Base-by-base conservation (phyloP, 2,329 filamentous ascomycete species). In the Sporothrix humicola region DNA sequence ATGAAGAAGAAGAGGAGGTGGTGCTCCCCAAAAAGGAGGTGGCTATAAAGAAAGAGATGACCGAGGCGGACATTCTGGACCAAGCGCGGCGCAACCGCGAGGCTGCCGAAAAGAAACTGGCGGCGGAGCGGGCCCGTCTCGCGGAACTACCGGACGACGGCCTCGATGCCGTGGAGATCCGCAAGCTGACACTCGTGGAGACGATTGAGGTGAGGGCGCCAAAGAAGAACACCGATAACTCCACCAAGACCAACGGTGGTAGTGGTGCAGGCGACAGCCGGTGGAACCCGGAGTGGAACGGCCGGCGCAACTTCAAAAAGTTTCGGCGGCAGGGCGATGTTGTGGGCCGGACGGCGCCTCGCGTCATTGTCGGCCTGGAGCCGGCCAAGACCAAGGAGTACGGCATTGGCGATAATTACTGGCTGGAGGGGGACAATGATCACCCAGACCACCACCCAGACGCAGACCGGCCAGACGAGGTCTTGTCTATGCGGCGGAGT, bases 221-320 rank as follows among this genome's bases (percentile, higher is more conserved):
- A 13, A 46, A 46, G 23, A 12, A 3, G 46, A 6, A n/a, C 70
- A 75, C 80, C 77, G 72, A 81, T 77, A 78, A 17, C 12, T 52
- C 12, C 2, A 48, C 2, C 10, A 17, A 7, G 26, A 9, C 15
- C 3, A 23, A 37, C 56, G 26, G 9, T 2, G 75, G 79, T 23
- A 77, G 77, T 5, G 82, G 86, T 20, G 88, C 90, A n/a, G 82
- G 85, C 73, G 86, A 88, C 23, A 80, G 86, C 1, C 87, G 93
- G 56, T 98, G 95, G 95, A 89, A 98, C 77, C 90, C 93, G 0
- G 87, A 87, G 54, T 99, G 96, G 96, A 97, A 98, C 79, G 96
- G 95, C 0, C 88, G 95, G 59, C 95, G 94, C 82, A 98, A 99
- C 79, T 99, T 97, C 84, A 99, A 99, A 81, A 92, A 90, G 78